Evolutionary conservation across 345 rosid genomes (phyloP).

Genomic region (Gossypium stocksii): DNA sequence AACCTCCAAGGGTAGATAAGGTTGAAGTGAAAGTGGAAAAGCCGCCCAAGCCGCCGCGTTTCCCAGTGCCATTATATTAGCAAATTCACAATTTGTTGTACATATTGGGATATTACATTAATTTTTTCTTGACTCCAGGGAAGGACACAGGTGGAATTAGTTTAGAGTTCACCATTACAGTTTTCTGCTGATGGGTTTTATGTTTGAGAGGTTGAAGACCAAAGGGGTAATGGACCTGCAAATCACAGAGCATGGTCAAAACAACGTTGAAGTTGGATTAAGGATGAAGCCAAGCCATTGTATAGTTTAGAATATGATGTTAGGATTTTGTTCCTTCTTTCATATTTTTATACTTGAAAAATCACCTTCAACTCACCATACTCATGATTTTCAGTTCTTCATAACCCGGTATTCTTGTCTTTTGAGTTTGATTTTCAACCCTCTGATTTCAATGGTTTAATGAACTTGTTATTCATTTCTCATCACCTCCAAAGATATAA

Average conservation of each 20-base stretch:
- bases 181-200: background rate
- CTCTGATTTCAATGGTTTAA: background rate
- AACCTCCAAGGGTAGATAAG: constrained; percentile 51
- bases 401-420: too few species aligned
- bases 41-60: constrained; percentile 52
- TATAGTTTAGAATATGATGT: too few species aligned
- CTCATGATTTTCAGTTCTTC: too few species aligned
- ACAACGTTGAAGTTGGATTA: too few species aligned
- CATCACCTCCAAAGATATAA: background rate
- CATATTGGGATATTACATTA: constrained; percentile 5
- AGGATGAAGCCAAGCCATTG: too few species aligned
- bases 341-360: too few species aligned
- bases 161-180: background rate
- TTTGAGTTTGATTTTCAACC: too few species aligned
- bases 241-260: too few species aligned
- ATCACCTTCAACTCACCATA: too few species aligned
- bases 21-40: constrained; percentile 35
- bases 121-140: background rate
- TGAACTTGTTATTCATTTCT: background rate
- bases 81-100: constrained; percentile 17
- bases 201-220: too few species aligned
- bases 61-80: constrained; percentile 69
- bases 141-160: background rate
- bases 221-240: too few species aligned
- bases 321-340: too few species aligned